Evolutionary conservation across 2,329 filamentous ascomycete species (phyloP).

Genomic region (Ceratocystis cacaofunesta): DNA sequence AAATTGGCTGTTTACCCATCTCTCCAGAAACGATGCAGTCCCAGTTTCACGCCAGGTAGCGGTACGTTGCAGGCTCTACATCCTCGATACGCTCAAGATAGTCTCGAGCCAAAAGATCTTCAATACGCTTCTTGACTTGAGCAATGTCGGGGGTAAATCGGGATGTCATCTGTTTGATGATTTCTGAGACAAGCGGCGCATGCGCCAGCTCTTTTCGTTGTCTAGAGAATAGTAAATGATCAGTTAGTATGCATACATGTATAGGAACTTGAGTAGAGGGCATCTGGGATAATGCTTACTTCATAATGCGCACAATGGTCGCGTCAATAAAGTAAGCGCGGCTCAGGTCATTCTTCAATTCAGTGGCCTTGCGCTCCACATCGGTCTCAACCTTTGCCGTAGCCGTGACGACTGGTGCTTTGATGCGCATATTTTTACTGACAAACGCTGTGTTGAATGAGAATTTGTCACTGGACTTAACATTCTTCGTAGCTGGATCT

Average conservation of each 20-base stretch:
- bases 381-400: conserved; percentile 73
- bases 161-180: conserved; percentile 49
- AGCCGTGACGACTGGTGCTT: conserved; percentile 69
- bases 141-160: conserved; percentile 63
- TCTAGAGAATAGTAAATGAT: conserved; percentile 30
- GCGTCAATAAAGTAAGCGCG: conserved; percentile 59
- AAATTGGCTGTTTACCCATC: not conserved
- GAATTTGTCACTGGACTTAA: conserved; percentile 66
- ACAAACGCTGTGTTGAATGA: conserved; percentile 68
- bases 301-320: conserved; percentile 70
- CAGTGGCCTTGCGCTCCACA: conserved; percentile 52
- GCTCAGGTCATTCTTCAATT: conserved; percentile 60
- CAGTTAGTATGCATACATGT: not conserved
- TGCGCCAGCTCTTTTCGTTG: conserved; percentile 60
- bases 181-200: conserved; percentile 54
- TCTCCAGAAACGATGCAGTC: not conserved
- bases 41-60: conserved; percentile 48
- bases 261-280: not conserved
- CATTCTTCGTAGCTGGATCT: conserved; percentile 60
- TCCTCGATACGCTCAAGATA: conserved; percentile 64
- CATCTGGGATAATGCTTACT: conserved; percentile 41
- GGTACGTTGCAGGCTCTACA: conserved; percentile 48
- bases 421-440: conserved; percentile 74
- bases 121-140: conserved; percentile 70
- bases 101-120: conserved; percentile 60